These are phyloP conservation scores for Boletus rubescentipes DNA, from an alignment of 768 basidiomycete genomes.

Conservation along the genomic window DNA sequence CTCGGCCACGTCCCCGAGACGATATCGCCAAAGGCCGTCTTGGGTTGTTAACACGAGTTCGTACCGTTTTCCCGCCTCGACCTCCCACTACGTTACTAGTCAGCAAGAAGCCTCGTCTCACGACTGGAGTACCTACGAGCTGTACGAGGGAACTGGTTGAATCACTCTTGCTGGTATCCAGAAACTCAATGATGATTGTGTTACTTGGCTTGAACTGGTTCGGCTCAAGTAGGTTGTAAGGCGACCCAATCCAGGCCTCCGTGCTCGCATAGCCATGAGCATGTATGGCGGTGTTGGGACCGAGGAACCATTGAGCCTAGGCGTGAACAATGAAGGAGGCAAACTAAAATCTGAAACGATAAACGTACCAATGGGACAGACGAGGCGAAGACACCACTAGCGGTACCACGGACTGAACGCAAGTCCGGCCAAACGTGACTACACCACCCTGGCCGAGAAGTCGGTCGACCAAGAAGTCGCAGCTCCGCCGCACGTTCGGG, in stretches of 20 bases:
- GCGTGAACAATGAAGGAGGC: not conserved
- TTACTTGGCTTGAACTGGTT: slow-evolving; percentile 4
- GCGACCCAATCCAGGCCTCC: slow-evolving; percentile 4
- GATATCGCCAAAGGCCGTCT: slow-evolving; percentile 19
- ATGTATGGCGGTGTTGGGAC: not conserved
- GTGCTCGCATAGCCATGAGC: not conserved
- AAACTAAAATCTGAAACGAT: no score
- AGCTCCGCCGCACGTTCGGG: slow-evolving; percentile 10
- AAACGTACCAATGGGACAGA: slow-evolving; percentile 6
- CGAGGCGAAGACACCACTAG: slow-evolving; percentile 11
- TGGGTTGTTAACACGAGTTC: slow-evolving; percentile 20
- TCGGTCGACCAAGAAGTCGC: slow-evolving; percentile 11
- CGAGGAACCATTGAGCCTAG: slow-evolving; percentile 8
- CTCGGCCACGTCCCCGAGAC: slow-evolving; percentile 18
- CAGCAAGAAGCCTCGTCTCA: not conserved
- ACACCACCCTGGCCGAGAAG: slow-evolving; percentile 14
- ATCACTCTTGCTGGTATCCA: slow-evolving; percentile 7
- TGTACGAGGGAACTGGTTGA: not conserved
- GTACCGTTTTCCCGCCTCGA: slow-evolving; percentile 12
- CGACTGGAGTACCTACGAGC: not conserved
- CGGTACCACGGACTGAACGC: not conserved
- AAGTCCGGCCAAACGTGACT: slow-evolving; percentile 11
- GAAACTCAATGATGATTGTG: slow-evolving; percentile 13
- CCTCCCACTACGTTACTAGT: slow-evolving; percentile 16
- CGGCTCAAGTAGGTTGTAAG: slow-evolving; percentile 5